A percentile compares a stretch with the other conserved stretches of the same genome.
Evolutionary conservation across 2,329 filamentous ascomycete species (phyloP).

Genomic region (Botrytis byssoidea): DNA sequence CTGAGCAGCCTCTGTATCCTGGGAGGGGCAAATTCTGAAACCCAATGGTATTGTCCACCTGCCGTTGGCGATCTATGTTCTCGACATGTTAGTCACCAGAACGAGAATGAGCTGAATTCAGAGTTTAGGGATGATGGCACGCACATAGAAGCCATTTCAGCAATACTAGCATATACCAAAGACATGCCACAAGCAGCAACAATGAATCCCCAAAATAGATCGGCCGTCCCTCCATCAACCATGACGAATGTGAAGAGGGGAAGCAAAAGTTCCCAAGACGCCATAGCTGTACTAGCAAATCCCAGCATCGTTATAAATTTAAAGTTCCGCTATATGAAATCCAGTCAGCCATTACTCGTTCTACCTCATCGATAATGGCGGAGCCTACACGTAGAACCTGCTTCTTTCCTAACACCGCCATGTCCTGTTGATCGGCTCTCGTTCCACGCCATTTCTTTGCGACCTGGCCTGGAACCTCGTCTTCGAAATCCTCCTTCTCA

Average conservation of each 20-base stretch:
- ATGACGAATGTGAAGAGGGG: slow-evolving; percentile 27
- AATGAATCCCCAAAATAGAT: slow-evolving; percentile 43
- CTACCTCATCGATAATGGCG: background rate
- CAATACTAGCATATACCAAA: slow-evolving; percentile 30
- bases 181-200: slow-evolving; percentile 31
- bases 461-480: slow-evolving; percentile 8
- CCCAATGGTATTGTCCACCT: slow-evolving; percentile 59
- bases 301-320: slow-evolving; percentile 43
- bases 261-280: slow-evolving; percentile 45
- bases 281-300: slow-evolving; percentile 45
- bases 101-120: background rate
- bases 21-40: slow-evolving; percentile 51
- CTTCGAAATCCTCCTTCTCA: slow-evolving; percentile 18
- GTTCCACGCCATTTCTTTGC: slow-evolving; percentile 22
- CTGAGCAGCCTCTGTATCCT: slow-evolving; percentile 51
- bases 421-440: slow-evolving; percentile 23
- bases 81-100: background rate
- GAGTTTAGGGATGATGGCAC: background rate
- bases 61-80: slow-evolving; percentile 48
- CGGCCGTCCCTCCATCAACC: slow-evolving; percentile 29
- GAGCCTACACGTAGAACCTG: slow-evolving; percentile 24
- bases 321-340: slow-evolving; percentile 40
- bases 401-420: slow-evolving; percentile 24
- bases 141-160: slow-evolving; percentile 35
- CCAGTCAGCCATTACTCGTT: background rate